Evolutionary conservation across 163 green algal species (phyloP).

Genomic region (Chlorella variabilis): DNA sequence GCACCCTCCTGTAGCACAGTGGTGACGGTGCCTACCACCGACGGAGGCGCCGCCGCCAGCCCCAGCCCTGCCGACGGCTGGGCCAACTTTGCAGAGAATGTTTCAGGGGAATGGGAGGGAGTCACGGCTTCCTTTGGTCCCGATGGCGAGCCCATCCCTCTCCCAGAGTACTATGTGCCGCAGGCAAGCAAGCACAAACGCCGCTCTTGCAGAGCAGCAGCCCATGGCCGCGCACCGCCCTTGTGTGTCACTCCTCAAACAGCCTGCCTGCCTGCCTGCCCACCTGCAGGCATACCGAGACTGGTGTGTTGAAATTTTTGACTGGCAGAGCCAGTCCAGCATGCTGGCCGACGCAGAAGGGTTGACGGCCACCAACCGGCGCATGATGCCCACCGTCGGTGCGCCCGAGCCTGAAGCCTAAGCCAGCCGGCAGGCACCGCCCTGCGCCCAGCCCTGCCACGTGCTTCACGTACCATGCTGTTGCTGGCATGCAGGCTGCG

Average conservation of each 20-base stretch:
- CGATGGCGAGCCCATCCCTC: conserved; percentile 44
- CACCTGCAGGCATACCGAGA: conserved; percentile 64
- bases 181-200: conserved; percentile 6
- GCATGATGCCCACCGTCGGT: conserved; percentile 78
- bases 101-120: conserved; percentile 72
- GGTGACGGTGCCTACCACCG: not conserved
- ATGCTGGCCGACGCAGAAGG: conserved; percentile 34
- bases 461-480: too few relatives aligned
- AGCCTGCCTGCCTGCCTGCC: not conserved
- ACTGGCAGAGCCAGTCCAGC: conserved; percentile 78
- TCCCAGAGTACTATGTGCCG: conserved; percentile 74
- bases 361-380: conserved; percentile 42
- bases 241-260: not conserved
- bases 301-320: conserved; percentile 70
- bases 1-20: not conserved
- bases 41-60: not conserved
- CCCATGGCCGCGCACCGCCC: not conserved
- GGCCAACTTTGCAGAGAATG: conserved; percentile 33
- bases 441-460: not conserved
- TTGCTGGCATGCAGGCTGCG: conserved; percentile 67
- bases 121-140: conserved; percentile 61
- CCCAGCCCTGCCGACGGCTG: not conserved
- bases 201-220: not conserved
- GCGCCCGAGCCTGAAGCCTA: too few relatives aligned
- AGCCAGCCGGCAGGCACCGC: not conserved